Evolutionary conservation across 495 filamentous ascomycete species (phyloP).

Genomic region (Massariosphaeria phaeospora): DNA sequence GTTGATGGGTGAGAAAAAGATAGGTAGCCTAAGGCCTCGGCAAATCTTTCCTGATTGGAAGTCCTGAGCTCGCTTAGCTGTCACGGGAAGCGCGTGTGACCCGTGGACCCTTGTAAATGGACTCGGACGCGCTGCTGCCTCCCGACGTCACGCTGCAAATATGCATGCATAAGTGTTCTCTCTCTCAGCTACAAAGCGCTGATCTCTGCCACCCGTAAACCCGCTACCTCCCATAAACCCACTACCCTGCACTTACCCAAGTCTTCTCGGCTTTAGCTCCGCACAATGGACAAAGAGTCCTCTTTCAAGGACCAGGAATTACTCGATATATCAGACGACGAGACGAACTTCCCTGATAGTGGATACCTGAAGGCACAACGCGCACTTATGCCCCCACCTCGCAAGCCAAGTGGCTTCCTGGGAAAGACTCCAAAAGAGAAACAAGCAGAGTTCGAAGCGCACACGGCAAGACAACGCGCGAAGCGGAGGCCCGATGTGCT

Average conservation of each 20-base stretch:
- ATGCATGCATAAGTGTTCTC: neutral
- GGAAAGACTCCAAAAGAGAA: constrained; percentile 20
- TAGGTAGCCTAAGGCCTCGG: too few species aligned
- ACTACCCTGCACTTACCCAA: neutral
- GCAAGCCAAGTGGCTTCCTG: constrained; percentile 22
- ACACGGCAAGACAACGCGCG: neutral
- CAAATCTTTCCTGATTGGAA: too few species aligned
- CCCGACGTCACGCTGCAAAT: neutral
- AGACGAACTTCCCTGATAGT: constrained; percentile 32
- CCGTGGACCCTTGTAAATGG: neutral
- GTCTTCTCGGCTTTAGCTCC: neutral
- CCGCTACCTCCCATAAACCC: too few species aligned
- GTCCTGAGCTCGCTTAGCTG: too few species aligned
- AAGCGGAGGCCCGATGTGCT: neutral
- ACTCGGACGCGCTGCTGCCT: constrained; percentile 6
- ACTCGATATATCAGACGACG: constrained; percentile 45
- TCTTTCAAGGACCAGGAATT: constrained; percentile 49
- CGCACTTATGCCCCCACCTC: constrained; percentile 20
- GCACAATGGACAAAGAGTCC: constrained; percentile 35
- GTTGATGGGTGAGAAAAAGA: too few species aligned
- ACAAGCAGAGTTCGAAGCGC: constrained; percentile 6
- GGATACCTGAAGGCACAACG: constrained; percentile 14
- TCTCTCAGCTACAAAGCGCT: neutral
- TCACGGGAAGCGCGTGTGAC: neutral
- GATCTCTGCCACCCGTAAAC: neutral